phyloP scores from a whole-genome alignment of 768 basidiomycete species.

The Termitomyces sp. region DNA sequence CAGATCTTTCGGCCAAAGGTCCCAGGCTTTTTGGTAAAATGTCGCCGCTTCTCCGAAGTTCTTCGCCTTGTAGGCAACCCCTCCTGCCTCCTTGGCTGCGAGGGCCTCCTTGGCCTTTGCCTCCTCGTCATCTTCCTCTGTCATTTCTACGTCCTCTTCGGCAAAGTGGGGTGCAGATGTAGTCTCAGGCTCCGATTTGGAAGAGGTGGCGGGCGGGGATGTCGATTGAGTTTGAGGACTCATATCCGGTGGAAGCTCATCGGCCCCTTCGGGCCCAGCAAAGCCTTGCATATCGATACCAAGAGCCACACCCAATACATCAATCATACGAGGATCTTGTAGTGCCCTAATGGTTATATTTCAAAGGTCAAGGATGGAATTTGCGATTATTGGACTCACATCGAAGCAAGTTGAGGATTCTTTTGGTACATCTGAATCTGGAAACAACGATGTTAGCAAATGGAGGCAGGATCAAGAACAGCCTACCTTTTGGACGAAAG shows the following conservation, averaged over 20 bases:
- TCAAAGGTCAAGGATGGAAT: not conserved
- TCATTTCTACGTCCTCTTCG: constrained; percentile 63
- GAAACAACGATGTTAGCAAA: not conserved
- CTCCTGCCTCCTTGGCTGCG: constrained; percentile 73
- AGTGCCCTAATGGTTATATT: constrained; percentile 36
- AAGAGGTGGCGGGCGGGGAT: constrained; percentile 39
- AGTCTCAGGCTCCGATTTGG: constrained; percentile 32
- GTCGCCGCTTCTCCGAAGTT: constrained; percentile 73
- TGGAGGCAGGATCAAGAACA: not conserved
- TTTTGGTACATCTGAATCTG: constrained; percentile 65
- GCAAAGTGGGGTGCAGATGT: constrained; percentile 35
- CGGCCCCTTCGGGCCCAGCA: constrained; percentile 77
- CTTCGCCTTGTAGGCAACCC: constrained; percentile 81
- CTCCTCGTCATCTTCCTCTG: constrained; percentile 65
- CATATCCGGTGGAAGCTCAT: constrained; percentile 67
- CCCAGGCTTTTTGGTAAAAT: constrained; percentile 87
- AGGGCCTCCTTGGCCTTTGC: constrained; percentile 72
- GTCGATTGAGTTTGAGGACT: constrained; percentile 26
- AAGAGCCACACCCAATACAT: constrained; percentile 89
- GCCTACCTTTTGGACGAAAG: constrained; percentile 68
- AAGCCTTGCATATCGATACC: constrained; percentile 90
- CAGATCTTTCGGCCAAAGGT: constrained; percentile 87
- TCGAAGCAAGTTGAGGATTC: constrained; percentile 60
- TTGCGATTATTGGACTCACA: constrained; percentile 29
- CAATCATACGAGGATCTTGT: constrained; percentile 89